Evolutionary conservation across 1,139 yeast genomes (phyloP).

Genomic region (Geotrichum restrictum): DNA sequence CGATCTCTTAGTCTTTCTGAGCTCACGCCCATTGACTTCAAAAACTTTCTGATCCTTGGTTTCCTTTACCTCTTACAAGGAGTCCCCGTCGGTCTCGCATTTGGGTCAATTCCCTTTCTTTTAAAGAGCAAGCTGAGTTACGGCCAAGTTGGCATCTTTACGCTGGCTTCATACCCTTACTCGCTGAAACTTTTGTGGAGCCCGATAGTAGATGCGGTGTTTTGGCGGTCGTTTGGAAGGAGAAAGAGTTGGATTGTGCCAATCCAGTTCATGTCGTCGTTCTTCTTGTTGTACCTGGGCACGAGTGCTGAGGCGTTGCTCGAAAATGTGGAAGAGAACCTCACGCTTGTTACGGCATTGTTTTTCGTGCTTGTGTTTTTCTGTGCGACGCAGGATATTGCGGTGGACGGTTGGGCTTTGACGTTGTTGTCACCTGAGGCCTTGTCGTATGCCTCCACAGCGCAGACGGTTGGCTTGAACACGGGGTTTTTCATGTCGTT

Average conservation of each 20-base stretch:
- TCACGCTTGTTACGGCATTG: slow-evolving; percentile 53
- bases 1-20: slow-evolving; percentile 22
- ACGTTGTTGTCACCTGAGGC: slow-evolving; percentile 77
- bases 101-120: slow-evolving; percentile 92
- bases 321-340: slow-evolving; percentile 52
- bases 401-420: slow-evolving; percentile 98
- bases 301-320: slow-evolving; percentile 53
- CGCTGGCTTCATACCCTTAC: slow-evolving; percentile 92
- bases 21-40: slow-evolving; percentile 38
- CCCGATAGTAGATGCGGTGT: slow-evolving; percentile 89
- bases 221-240: slow-evolving; percentile 64
- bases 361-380: slow-evolving; percentile 77
- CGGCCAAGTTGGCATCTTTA: slow-evolving; percentile 84
- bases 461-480: slow-evolving; percentile 92
- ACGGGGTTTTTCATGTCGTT: slow-evolving; percentile 89
- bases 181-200: slow-evolving; percentile 91
- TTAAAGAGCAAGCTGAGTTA: slow-evolving; percentile 78
- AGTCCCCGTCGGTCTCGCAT: slow-evolving; percentile 90
- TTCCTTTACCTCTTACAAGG: slow-evolving; percentile 82
- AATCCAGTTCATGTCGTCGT: slow-evolving; percentile 71
- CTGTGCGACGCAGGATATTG: slow-evolving; percentile 97
- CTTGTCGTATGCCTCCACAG: slow-evolving; percentile 88
- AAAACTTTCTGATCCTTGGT: slow-evolving; percentile 69
- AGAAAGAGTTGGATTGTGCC: slow-evolving; percentile 95
- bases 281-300: slow-evolving; percentile 64